Conservation (phyloP, 192 early-diverging fungal species). For the Ramicandelaber brevisporus region DNA sequence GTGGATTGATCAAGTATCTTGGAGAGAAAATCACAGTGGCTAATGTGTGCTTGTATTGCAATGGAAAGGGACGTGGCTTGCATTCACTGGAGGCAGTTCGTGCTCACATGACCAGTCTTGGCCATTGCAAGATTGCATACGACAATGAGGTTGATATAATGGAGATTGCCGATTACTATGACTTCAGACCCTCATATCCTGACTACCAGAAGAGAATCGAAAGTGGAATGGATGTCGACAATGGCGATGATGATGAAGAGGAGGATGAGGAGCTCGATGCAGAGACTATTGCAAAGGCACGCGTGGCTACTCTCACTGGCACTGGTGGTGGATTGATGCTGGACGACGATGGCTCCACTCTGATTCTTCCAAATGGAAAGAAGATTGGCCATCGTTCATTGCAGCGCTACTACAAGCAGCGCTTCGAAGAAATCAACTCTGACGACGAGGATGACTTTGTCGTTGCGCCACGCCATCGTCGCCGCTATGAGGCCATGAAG, state of each 20-base stretch:
- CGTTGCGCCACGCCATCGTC: slow-evolving; percentile 50
- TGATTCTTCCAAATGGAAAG: slow-evolving; percentile 65
- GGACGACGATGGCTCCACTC: slow-evolving; percentile 56
- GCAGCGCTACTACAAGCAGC: slow-evolving; percentile 69
- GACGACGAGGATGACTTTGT: slow-evolving; percentile 44
- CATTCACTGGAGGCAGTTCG: slow-evolving; percentile 79
- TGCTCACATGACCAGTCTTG: slow-evolving; percentile 85
- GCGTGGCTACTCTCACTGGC: too few relatives aligned
- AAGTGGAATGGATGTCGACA: slow-evolving; percentile 11
- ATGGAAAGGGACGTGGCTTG: slow-evolving; percentile 61
- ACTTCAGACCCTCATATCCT: slow-evolving; percentile 73
- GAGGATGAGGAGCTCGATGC: slow-evolving; percentile 6
- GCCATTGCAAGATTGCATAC: slow-evolving; percentile 91
- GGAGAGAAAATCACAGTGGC: slow-evolving; percentile 86
- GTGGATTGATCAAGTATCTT: slow-evolving; percentile 72
- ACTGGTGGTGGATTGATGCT: slow-evolving; percentile 14
- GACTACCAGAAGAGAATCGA: too few relatives aligned
- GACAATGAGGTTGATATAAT: slow-evolving; percentile 73
- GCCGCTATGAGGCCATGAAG: too few relatives aligned
- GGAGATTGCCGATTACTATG: slow-evolving; percentile 88
- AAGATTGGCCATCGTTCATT: slow-evolving; percentile 58
- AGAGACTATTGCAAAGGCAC: too few relatives aligned
- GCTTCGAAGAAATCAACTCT: slow-evolving; percentile 21
- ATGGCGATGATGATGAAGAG: slow-evolving; percentile 16
- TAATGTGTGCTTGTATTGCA: slow-evolving; percentile 90